Evolutionary conservation across 805 yeast genomes (phyloP).

Genomic region (Debaryomyces prosopidis): DNA sequence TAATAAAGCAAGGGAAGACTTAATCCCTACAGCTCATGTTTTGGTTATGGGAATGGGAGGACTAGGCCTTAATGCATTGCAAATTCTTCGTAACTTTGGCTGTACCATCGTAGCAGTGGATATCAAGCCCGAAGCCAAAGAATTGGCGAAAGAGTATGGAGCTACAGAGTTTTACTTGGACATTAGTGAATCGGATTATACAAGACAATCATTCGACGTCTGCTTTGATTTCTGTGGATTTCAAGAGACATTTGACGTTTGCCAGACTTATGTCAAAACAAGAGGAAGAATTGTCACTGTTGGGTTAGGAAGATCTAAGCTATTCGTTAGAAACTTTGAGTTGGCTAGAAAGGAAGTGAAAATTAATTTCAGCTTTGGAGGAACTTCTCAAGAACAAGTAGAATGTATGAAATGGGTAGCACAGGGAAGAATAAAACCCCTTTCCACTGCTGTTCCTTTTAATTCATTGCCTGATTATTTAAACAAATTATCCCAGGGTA

Average conservation of each 20-base stretch:
- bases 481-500: slow-evolving; percentile 35
- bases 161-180: slow-evolving; percentile 44
- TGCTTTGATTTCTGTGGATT: slow-evolving; percentile 41
- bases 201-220: slow-evolving; percentile 35
- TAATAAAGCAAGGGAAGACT: slow-evolving; percentile 27
- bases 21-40: slow-evolving; percentile 35
- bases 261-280: slow-evolving; percentile 29
- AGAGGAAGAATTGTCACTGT: slow-evolving; percentile 43
- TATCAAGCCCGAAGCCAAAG: slow-evolving; percentile 24
- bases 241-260: slow-evolving; percentile 27
- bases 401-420: slow-evolving; percentile 45
- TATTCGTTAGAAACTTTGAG: slow-evolving; percentile 30
- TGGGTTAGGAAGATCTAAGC: slow-evolving; percentile 40
- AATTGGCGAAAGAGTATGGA: slow-evolving; percentile 34
- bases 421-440: slow-evolving; percentile 40
- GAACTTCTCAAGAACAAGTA: slow-evolving; percentile 42
- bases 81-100: slow-evolving; percentile 33
- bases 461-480: slow-evolving; percentile 36
- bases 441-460: slow-evolving; percentile 28
- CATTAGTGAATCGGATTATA: slow-evolving; percentile 22
- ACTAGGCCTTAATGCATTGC: slow-evolving; percentile 43
- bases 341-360: slow-evolving; percentile 43
- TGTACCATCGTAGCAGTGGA: slow-evolving; percentile 36
- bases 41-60: slow-evolving; percentile 45
- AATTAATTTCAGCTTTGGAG: slow-evolving; percentile 43